Base-by-base conservation (phyloP, 2,329 filamentous ascomycete genomes). In the Sordariomycetes sp. region DNA sequence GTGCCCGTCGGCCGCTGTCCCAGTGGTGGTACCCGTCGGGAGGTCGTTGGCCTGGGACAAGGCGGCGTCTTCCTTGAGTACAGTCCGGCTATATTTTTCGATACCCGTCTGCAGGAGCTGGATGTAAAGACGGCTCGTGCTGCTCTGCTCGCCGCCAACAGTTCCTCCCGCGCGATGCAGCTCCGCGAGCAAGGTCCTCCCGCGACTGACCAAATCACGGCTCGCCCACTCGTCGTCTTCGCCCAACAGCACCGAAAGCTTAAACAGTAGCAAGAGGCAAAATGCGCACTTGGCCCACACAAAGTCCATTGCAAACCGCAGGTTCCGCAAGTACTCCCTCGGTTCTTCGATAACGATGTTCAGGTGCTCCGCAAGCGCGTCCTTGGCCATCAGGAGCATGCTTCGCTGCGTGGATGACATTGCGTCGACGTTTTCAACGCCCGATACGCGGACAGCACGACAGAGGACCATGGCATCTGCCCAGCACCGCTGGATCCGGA, bases 241-340 rank as follows among this genome's bases (percentile, higher is more conserved):
- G 0, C 74, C 74, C 0, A 80, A 66, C 1, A 81, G 68, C 0
- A 76, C 71, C 0, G 76, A 73, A 3, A 81, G 67, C 58, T 78
- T 79, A 2, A 81, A 70, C 1, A 80, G 70, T 1, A 82, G 68
- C 1, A 81, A 66, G 52, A 80, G 76, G n/a, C 76, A 80, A 60
- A 80, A 81, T 0, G 77, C 76, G 55, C 76, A 77, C 63, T 81
- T 81, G 0, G 77, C 78, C 77, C 78, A 80, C 22, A 81, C 77
- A 59, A 80, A 81, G 57, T 80, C 77, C 72, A 79, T 78, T 0
- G 77, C 76, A 61, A 75, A 80, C 34, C 71, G 73, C 36, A 81
- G 72, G 17, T 75, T 76, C 15, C 69, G 71, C 10, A 81, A 71
- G 61, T 81, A 81, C 1, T 68, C 63, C 15, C 70, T 65, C 52